Conservation (phyloP, 768 basidiomycete species). For the Kwoniella sp. region DNA sequence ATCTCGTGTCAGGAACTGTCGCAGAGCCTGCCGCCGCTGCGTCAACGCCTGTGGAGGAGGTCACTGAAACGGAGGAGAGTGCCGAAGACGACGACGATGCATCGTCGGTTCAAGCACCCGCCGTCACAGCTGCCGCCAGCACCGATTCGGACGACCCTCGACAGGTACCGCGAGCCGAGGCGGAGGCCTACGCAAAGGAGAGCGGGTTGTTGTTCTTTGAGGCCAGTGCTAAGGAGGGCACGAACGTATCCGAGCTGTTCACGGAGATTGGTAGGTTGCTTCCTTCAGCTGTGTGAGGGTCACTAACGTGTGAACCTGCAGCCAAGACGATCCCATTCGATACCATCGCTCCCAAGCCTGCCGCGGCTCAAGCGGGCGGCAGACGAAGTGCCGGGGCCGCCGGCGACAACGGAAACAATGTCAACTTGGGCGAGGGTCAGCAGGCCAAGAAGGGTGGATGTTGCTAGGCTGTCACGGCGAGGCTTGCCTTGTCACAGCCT, state of each 20-base stretch:
- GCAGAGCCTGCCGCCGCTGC: constrained; percentile 68
- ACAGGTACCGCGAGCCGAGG: constrained; percentile 91
- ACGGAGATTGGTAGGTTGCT: constrained; percentile 85
- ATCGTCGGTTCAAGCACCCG: not conserved
- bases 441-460: constrained; percentile 48
- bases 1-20: constrained; percentile 42
- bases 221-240: constrained; percentile 73
- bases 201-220: constrained; percentile 94
- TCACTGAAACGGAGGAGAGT: constrained; percentile 53
- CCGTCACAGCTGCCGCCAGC: constrained; percentile 3
- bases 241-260: constrained; percentile 92
- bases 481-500: no score
- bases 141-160: constrained; percentile 50
- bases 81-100: constrained; percentile 25
- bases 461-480: no score
- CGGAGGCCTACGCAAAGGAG: constrained; percentile 91
- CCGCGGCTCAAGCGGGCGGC: constrained; percentile 55
- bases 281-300: not conserved
- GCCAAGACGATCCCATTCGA: constrained; percentile 89
- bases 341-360: constrained; percentile 75
- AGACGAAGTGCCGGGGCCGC: constrained; percentile 13
- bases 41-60: constrained; percentile 49
- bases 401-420: constrained; percentile 20
- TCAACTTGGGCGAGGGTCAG: constrained; percentile 48
- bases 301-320: constrained; percentile 35